Evolutionary conservation across 2,329 filamentous ascomycete genomes (phyloP).

Genomic region (Talaromyces sp.): DNA sequence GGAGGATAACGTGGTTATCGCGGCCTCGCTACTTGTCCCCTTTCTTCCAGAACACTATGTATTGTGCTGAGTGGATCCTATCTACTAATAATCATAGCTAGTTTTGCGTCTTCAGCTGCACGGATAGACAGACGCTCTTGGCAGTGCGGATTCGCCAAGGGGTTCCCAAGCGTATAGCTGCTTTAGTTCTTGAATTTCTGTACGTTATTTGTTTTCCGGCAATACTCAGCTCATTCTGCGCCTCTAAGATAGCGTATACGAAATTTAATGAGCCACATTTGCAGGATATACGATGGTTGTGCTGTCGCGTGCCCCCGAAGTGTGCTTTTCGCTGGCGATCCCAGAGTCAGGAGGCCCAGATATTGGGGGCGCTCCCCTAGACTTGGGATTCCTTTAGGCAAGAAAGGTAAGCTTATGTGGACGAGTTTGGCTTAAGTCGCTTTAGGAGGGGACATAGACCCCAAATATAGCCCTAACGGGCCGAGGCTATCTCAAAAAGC

Average conservation of each 20-base stretch:
- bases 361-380: not conserved
- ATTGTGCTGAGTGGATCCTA: not conserved
- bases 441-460: not conserved
- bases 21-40: not conserved
- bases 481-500: not conserved
- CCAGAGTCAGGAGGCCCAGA: not conserved
- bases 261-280: not conserved
- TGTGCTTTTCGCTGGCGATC: not conserved
- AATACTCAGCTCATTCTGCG: not conserved
- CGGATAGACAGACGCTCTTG: not conserved
- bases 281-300: not conserved
- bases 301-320: not conserved
- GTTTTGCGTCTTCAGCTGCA: not conserved
- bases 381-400: not conserved
- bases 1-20: not conserved
- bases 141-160: not conserved
- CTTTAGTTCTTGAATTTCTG: not conserved
- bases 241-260: not conserved
- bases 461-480: not conserved
- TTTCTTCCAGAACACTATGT: not conserved
- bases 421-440: not conserved
- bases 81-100: not conserved
- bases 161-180: not conserved
- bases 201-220: not conserved
- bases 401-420: not conserved